Evolutionary conservation across 768 basidiomycete species (phyloP), one percentile per base, ranked within the genome.

Genomic region (Dictyophora rubrovolvata): DNA sequence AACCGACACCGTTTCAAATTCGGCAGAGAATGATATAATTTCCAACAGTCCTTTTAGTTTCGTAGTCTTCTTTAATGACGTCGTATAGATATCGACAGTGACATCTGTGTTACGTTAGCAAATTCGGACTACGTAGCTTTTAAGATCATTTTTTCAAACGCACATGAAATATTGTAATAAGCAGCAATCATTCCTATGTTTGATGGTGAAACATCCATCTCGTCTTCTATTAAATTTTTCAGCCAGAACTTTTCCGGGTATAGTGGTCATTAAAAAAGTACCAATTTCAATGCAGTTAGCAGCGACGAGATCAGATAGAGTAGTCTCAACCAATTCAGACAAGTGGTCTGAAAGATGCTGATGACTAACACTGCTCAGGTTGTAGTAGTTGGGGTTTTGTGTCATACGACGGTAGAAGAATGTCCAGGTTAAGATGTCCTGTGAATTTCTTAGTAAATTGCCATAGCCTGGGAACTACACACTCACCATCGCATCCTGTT

Each of bases 131-230:
- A 2, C 64, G 5, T 34, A 46, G 42, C 2, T 12, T 14, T 42
- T 42, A n/a, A 42, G 4, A n/a, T 12, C n/a, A 42, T 5, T 42
- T 53, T 5, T 42, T 53, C 21, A 33, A 6, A 76, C 86, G 69
- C 63, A 89, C 88, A 91, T 57, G 89, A 93, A 47, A 93, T 93
- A 66, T 93, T 91, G 70, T 93, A 95, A 73, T 93, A 93, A 0
- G 94, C 93, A 0, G 94, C 96, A 65, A 99, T 98, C 93, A 97
- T 96, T 59, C 96, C 96, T 37, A 98, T 76, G 72, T 98, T 99
- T 65, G 97, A 82, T 1, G 93, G 84, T 2, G 85, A 82, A 0
- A 90, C 81, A 63, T 95, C 92, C 87, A 94, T 93, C 69, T 96
- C 93, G 62, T 95, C 93, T 76, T 91, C 89, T 85, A 61, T 10